Evolutionary conservation across 2,329 filamentous ascomycete genomes (phyloP), one percentile per base, ranked within the genome.

Genomic region (Diaporthe humulicola): DNA sequence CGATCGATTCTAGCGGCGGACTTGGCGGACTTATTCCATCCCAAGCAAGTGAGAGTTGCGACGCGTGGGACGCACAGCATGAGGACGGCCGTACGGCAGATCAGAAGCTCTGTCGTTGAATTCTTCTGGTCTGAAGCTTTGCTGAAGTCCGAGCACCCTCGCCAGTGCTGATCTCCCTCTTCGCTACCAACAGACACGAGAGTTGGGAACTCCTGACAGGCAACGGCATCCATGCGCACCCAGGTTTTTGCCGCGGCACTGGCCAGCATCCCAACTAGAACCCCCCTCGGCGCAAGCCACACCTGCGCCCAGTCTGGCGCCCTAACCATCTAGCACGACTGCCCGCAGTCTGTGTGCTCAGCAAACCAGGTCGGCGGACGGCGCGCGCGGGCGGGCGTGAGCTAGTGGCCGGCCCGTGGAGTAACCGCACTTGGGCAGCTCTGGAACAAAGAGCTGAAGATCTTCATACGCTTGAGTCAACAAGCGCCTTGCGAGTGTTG

Each of bases 191-290:
- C 48, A 19, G 15, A 25, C n/a, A 17, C 8, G 6, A 54, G n/a
- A 69, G 4, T 54, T 40, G 40, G 64, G 64, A 54, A 40, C 64
- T 40, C 45, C 64, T 69, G 64, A 69, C 64, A 67, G 45, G 33
- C 64, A 36, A n/a, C 64, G 48, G 33, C 33, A 40, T 19, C 64
- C 48, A 54, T 69, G 64, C 17, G 48, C n/a, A 22, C 22, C 64
- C 45, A 67, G 22, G 6, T n/a, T 19, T 38, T 22, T 15, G 14
- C 6, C 38, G 22, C 64, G 10, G 45, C 28, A 33, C 17, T 14
- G 17, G 2, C 40, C 40, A 30, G 22, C 22, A 36, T n/a, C 45
- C 64, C 22, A 38, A 38, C 64, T 69, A 40, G 64, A 69, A 28
- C 30, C 3, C 30, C 30, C 8, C 61, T 40, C 4, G 64, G 64